Base-by-base conservation (phyloP, 768 basidiomycete genomes). In the Naganishia randhawae region DNA sequence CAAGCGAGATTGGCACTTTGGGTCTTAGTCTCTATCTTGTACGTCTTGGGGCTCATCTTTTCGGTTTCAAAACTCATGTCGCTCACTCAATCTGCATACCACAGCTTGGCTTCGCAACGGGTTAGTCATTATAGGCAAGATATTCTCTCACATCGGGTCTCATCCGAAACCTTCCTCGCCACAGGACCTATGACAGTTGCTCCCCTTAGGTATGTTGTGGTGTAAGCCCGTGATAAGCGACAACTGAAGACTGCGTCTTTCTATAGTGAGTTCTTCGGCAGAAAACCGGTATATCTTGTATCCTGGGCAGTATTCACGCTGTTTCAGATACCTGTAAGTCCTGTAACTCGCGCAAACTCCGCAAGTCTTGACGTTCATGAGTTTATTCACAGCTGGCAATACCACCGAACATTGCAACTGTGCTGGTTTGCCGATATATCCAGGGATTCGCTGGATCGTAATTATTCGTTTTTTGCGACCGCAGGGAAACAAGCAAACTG, bases 361-460 rank as follows among this genome's bases (percentile, higher is more conserved):
- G 11, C 25, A 22, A 48, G 3, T n/a, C 16, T 67, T 71, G n/a
- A 52, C 66, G 22, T 51, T 52, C 29, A 69, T 68, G 22, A 71
- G 68, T 53, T 9, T 1, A 25, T 31, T 27, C 17, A 66, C 11
- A 67, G 54, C 55, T 57, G 25, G 72, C 71, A 22, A 63, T 74
- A 2, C 70, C 73, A 13, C 55, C 71, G 19, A 74, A 74, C 29
- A 62, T 71, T 8, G 70, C 68, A 19, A 74, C 73, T 0, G 66
- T 73, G 1, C 50, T 74, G 27, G 69, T 73, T 31, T 73, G 73
- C 42, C 70, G 73, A 42, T 74, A 71, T 67, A 68, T 74, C 8
- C 73, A 74, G 53, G 73, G 73, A 19, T 69, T 74, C 39, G 68
- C 73, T 7, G 73, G 73, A 61, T 72, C 71, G 73, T 73, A 53